Conservation (phyloP, 1,139 yeast genomes). For the Scheffersomyces insectosa region DNA sequence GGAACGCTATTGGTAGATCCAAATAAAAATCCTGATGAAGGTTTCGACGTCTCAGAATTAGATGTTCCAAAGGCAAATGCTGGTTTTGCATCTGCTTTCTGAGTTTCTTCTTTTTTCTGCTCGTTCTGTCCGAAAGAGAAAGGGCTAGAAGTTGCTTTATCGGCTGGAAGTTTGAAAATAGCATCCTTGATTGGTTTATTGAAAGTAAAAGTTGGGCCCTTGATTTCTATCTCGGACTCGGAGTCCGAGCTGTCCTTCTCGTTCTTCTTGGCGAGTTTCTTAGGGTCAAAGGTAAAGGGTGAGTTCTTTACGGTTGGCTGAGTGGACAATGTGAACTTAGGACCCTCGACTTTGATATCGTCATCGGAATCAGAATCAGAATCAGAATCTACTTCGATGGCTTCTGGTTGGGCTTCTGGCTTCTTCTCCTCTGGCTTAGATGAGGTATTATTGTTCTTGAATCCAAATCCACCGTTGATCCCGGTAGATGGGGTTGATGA, state of each 20-base stretch:
- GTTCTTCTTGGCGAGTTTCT: conserved; percentile 35
- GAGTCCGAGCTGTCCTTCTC: conserved; percentile 48
- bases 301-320: conserved; percentile 59
- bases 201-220: conserved; percentile 67
- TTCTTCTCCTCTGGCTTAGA: conserved; percentile 1
- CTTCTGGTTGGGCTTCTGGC: conserved; percentile 1
- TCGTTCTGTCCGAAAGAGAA: conserved; percentile 9
- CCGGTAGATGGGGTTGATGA: conserved; percentile 2
- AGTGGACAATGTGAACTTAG: conserved; percentile 53
- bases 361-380: conserved; percentile 34
- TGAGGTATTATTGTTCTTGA: neutral
- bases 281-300: conserved; percentile 58
- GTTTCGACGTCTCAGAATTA: neutral
- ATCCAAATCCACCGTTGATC: neutral
- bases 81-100: conserved; percentile 10
- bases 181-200: conserved; percentile 47
- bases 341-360: conserved; percentile 60
- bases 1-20: neutral
- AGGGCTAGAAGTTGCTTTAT: conserved; percentile 1
- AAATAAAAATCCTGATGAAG: neutral
- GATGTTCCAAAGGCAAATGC: conserved; percentile 15
- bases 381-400: conserved; percentile 11
- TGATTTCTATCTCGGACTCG: conserved; percentile 57
- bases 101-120: conserved; percentile 8
- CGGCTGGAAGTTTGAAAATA: conserved; percentile 43